Evolutionary conservation across 495 filamentous ascomycete species (phyloP).

Genomic region (Aspergillus sclerotiicarbonarius): DNA sequence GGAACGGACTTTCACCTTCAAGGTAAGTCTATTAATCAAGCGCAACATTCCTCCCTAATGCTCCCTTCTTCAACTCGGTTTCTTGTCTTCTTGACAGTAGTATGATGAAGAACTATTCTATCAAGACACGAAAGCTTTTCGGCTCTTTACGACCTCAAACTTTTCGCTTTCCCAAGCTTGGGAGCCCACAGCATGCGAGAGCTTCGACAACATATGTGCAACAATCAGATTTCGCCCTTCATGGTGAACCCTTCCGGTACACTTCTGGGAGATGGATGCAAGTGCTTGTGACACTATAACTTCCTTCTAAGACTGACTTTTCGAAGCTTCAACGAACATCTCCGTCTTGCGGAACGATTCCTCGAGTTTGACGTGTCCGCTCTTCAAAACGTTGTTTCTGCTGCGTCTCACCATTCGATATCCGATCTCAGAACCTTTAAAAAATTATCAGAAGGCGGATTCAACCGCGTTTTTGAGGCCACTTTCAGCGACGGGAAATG

Average conservation of each 20-base stretch:
- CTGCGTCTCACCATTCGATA: background rate
- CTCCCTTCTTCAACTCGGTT: background rate
- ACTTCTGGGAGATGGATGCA: conserved; percentile 24
- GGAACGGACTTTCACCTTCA: background rate
- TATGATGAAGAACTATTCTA: background rate
- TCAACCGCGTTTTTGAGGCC: conserved; percentile 25
- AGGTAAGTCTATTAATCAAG: background rate
- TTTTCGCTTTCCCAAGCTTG: background rate
- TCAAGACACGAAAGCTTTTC: background rate
- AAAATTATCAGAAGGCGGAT: conserved; percentile 33
- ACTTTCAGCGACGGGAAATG: conserved; percentile 20
- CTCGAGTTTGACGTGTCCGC: conserved; percentile 24
- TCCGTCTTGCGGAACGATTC: conserved; percentile 20
- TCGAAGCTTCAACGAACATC: conserved; percentile 21
- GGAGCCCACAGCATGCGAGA: background rate
- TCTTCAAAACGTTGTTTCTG: conserved; percentile 16
- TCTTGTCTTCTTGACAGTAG: background rate
- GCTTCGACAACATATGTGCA: background rate
- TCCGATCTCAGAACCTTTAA: conserved; percentile 17
- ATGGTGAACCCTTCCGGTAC: conserved; percentile 16
- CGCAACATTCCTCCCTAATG: background rate
- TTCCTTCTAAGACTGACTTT: background rate
- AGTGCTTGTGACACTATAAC: background rate
- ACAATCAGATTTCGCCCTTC: background rate
- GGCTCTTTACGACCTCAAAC: background rate